Percentiles rank a stretch among this genome's conserved stretches.
Evolutionary conservation across 164 flowering plant species (phyloP).

Genomic region (Malania oleifera): DNA sequence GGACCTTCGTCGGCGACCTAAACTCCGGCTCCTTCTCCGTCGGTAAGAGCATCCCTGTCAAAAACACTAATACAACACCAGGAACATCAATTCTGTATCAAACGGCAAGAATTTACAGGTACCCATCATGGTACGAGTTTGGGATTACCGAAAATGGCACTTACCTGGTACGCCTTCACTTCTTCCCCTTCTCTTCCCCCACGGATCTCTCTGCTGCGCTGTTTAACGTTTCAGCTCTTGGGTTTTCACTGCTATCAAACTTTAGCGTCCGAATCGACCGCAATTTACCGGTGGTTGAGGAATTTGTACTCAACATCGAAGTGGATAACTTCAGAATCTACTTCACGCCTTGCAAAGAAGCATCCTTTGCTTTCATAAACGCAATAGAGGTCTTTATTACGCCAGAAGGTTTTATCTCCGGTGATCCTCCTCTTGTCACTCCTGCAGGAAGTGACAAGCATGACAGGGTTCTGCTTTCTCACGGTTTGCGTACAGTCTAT

Average conservation of each 20-base stretch:
- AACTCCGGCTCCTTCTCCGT: constrained; percentile 13
- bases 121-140: constrained; percentile 23
- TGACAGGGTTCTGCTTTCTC: not conserved
- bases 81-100: constrained; percentile 16
- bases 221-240: constrained; percentile 12
- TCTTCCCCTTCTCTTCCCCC: constrained; percentile 25
- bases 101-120: constrained; percentile 33
- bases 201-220: constrained; percentile 5
- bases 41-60: not conserved
- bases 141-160: constrained; percentile 12
- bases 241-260: constrained; percentile 10
- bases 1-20: constrained; percentile 28
- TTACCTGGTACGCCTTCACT: constrained; percentile 46
- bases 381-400: constrained; percentile 15
- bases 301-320: constrained; percentile 5
- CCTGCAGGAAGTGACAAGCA: not conserved
- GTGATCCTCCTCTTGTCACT: not conserved
- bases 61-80: not conserved
- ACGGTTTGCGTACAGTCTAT: constrained; percentile 1
- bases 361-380: constrained; percentile 13
- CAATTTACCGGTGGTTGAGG: constrained; percentile 2
- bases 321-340: not conserved
- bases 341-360: constrained; percentile 2
- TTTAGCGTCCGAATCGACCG: constrained; percentile 1
- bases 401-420: not conserved